A percentile compares a stretch with the other conserved stretches of the same genome.
These are phyloP conservation scores for Vaccinium corymbosum DNA, from an alignment of 148 eudicot species.

Conservation along the genomic window DNA sequence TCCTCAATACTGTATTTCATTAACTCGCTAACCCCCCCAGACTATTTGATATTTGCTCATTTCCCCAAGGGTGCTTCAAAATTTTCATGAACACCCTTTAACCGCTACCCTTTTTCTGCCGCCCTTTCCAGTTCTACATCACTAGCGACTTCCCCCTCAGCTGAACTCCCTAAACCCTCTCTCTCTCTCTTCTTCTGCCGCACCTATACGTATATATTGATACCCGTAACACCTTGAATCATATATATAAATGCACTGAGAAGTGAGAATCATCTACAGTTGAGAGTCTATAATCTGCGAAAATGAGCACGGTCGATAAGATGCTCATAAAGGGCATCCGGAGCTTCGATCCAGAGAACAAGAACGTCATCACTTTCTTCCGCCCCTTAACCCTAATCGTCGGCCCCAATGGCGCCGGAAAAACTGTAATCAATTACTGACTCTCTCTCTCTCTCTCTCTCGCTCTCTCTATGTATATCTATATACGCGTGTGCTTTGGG, in stretches of 20 bases:
- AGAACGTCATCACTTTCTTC: constrained; percentile 85
- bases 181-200: neutral
- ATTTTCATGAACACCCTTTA: neutral
- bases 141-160: neutral
- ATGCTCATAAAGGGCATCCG: constrained; percentile 96
- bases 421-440: constrained; percentile 47
- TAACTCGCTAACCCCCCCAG: neutral
- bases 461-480: neutral
- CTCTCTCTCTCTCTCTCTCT: neutral
- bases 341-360: constrained; percentile 96
- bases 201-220: neutral
- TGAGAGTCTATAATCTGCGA: neutral
- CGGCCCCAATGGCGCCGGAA: constrained; percentile 96
- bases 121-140: neutral
- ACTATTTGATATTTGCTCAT: neutral
- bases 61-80: neutral
- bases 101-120: neutral
- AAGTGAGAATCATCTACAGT: neutral
- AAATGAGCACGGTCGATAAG: constrained; percentile 96
- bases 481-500: neutral
- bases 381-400: constrained; percentile 90
- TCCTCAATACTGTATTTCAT: neutral
- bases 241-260: neutral
- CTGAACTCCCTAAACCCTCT: neutral
- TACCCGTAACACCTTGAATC: too few species aligned